phyloP scores from a whole-genome alignment of 208 protist species.

The Acanthamoeba triangularis region DNA sequence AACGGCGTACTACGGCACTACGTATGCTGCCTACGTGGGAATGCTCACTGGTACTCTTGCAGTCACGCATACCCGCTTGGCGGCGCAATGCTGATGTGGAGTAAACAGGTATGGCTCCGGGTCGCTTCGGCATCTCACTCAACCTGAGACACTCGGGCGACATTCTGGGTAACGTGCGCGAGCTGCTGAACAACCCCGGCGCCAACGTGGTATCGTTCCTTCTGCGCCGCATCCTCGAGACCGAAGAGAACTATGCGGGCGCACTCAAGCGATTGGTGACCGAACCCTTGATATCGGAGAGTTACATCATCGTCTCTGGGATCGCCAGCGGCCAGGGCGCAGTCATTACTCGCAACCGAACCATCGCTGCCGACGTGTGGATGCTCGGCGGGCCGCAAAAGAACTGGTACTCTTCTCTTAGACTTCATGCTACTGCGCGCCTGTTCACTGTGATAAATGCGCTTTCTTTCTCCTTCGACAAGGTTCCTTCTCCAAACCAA shows the following conservation, averaged over 20 bases:
- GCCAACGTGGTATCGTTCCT: slow-evolving; percentile 58
- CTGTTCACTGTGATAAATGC: not conserved
- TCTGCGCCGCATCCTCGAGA: slow-evolving; percentile 39
- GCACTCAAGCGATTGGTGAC: slow-evolving; percentile 25
- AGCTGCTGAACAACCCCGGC: slow-evolving; percentile 7
- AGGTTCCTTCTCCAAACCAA: slow-evolving; percentile 67
- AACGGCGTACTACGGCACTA: slow-evolving; percentile 39
- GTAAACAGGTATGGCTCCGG: slow-evolving; percentile 5
- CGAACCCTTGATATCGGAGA: slow-evolving; percentile 46
- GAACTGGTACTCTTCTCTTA: not conserved
- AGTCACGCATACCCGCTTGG: not conserved
- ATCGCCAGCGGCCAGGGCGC: not conserved
- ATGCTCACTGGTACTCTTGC: slow-evolving; percentile 22
- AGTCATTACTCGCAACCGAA: slow-evolving; percentile 34
- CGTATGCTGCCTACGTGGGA: slow-evolving; percentile 48
- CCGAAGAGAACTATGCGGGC: not conserved
- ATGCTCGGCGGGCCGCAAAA: not conserved
- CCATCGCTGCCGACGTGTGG: slow-evolving; percentile 13
- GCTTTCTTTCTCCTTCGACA: not conserved
- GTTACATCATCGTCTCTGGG: slow-evolving; percentile 50
- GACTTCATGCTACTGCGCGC: not conserved
- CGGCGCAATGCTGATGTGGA: not conserved
- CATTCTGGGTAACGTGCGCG: slow-evolving; percentile 33
- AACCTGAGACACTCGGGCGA: slow-evolving; percentile 58
- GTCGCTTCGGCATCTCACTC: slow-evolving; percentile 51